phyloP scores from a whole-genome alignment of 129 eudicot species.

The Smallanthus sonchifolius region DNA sequence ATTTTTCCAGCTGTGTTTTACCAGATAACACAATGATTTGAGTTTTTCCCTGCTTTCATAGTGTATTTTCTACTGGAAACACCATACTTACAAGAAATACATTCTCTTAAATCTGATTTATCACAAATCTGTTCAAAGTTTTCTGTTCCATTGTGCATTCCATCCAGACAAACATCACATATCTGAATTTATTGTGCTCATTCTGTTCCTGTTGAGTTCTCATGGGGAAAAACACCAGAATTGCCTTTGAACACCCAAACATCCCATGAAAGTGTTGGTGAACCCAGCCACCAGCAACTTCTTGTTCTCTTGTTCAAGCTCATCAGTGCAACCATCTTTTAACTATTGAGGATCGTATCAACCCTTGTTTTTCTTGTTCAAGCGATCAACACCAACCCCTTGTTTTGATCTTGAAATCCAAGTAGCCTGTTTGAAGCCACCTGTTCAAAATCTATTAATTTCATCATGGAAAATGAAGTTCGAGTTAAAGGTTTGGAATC shows the following conservation, averaged over 20 bases:
- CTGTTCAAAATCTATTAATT: too few species aligned
- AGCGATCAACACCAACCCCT: neutral
- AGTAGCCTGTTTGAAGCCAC: too few species aligned
- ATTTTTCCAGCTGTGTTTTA: neutral
- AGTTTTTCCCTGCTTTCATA: neutral
- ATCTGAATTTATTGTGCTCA: neutral
- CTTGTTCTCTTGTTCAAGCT: neutral
- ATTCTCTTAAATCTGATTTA: neutral
- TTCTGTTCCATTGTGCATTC: neutral
- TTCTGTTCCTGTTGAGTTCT: neutral
- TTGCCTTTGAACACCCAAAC: neutral
- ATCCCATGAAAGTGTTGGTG: neutral
- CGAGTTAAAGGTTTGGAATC: too few species aligned
- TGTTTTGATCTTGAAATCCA: too few species aligned
- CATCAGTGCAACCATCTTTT: neutral
- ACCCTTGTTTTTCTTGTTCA: neutral
- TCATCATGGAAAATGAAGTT: too few species aligned
- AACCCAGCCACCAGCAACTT: too few species aligned
- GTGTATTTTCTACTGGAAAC: neutral
- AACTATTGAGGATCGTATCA: neutral
- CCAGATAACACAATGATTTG: neutral
- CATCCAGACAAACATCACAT: neutral
- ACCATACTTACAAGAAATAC: neutral
- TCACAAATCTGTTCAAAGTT: neutral
- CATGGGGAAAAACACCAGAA: neutral